Evolutionary conservation across 352 stramenopile genomes (phyloP).

Genomic region (Globisporangium paddicum): DNA sequence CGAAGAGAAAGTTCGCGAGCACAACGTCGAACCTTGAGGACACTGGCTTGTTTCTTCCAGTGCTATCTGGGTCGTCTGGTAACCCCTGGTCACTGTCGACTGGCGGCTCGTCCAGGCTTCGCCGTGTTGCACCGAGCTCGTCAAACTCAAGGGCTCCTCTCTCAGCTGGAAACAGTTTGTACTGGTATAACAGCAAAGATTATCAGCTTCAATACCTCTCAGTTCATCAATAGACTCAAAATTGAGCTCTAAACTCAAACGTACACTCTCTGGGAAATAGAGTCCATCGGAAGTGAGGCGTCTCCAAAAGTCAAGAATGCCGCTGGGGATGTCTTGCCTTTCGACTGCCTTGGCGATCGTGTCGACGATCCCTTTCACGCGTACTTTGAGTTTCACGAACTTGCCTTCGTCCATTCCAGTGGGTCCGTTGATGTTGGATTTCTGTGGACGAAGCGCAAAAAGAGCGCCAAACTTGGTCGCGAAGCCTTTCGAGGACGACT

Average conservation of each 20-base stretch:
- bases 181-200: slow-evolving; percentile 23
- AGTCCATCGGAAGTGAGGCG: slow-evolving; percentile 49
- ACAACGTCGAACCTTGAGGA: slow-evolving; percentile 48
- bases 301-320: slow-evolving; percentile 57
- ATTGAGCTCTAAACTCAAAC: slow-evolving; percentile 2
- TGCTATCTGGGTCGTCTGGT: neutral
- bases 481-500: slow-evolving; percentile 30
- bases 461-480: slow-evolving; percentile 43
- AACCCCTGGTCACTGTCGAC: neutral
- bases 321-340: slow-evolving; percentile 38
- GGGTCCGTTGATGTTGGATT: neutral
- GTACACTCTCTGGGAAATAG: slow-evolving; percentile 58
- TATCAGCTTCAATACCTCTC: neutral
- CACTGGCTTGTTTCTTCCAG: neutral
- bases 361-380: slow-evolving; percentile 50
- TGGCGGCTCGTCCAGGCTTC: slow-evolving; percentile 19
- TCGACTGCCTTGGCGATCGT: slow-evolving; percentile 42
- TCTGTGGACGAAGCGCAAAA: slow-evolving; percentile 19
- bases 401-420: slow-evolving; percentile 12
- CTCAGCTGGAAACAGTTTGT: slow-evolving; percentile 51
- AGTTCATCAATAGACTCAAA: neutral
- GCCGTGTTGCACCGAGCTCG: slow-evolving; percentile 38
- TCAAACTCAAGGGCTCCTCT: slow-evolving; percentile 45
- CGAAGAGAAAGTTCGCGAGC: slow-evolving; percentile 55
- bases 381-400: slow-evolving; percentile 56